These are phyloP conservation scores for Spathaspora sp. DNA, from an alignment of 1,139 yeast species.

Conservation along the genomic window DNA sequence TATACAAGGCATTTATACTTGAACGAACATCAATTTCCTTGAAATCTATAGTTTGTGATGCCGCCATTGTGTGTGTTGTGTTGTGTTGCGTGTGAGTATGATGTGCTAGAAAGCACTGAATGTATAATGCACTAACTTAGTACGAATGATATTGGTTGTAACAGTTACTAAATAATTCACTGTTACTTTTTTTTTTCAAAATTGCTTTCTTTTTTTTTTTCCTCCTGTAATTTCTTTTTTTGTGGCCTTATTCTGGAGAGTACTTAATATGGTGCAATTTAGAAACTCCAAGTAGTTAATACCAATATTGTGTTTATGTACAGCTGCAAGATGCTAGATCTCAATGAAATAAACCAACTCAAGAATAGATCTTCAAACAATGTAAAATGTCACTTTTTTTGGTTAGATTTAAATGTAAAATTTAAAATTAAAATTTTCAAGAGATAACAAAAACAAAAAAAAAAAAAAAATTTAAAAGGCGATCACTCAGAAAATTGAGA, in stretches of 20 bases:
- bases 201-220: background rate
- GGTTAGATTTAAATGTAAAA: too few species aligned
- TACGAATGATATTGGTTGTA: too few species aligned
- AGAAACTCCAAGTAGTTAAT: too few species aligned
- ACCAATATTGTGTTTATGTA: too few species aligned
- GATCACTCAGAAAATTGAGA: background rate
- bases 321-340: too few species aligned
- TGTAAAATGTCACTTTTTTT: background rate
- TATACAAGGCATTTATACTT: slow-evolving; percentile 37
- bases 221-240: background rate
- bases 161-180: too few species aligned
- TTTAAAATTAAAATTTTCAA: background rate
- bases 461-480: background rate
- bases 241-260: background rate
- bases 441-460: background rate
- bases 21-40: slow-evolving; percentile 11
- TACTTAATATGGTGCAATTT: background rate
- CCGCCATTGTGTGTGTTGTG: background rate
- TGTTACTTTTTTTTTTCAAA: too few species aligned
- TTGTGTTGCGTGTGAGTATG: background rate
- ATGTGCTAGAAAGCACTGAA: background rate
- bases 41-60: background rate
- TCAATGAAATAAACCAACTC: background rate
- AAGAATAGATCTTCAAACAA: background rate
- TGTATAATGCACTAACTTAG: slow-evolving; percentile 5